phyloP scores from a whole-genome alignment of 805 yeast genomes.

The Scheffersomyces stipitis region DNA sequence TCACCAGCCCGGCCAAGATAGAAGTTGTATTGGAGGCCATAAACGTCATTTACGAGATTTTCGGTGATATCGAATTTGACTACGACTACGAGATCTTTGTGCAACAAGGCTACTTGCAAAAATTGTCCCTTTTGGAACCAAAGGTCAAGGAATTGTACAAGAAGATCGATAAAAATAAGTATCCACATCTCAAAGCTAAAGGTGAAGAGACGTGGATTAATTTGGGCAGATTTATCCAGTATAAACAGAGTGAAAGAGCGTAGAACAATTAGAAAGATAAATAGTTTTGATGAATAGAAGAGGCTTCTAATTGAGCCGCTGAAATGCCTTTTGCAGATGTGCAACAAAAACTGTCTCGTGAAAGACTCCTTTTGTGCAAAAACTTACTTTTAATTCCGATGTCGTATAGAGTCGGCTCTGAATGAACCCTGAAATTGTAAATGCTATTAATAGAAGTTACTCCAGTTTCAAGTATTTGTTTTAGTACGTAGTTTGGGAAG shows the following conservation, averaged over 20 bases:
- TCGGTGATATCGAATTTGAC: slow-evolving; percentile 65
- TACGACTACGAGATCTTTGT: slow-evolving; percentile 74
- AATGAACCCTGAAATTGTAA: no score
- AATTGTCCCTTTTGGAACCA: slow-evolving; percentile 44
- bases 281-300: no score
- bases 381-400: no score
- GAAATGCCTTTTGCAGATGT: no score
- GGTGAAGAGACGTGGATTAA: slow-evolving; percentile 70
- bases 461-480: no score
- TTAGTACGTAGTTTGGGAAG: no score
- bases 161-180: slow-evolving; percentile 63
- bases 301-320: no score
- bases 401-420: no score
- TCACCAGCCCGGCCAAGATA: slow-evolving; percentile 21
- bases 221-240: slow-evolving; percentile 72
- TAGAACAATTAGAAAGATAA: no score
- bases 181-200: slow-evolving; percentile 54
- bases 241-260: slow-evolving; percentile 48
- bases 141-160: slow-evolving; percentile 55
- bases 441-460: no score
- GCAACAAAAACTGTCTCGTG: no score
- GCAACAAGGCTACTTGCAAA: slow-evolving; percentile 43
- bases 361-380: no score
- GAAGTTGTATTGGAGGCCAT: slow-evolving; percentile 57
- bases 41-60: slow-evolving; percentile 72